phyloP scores from a whole-genome alignment of 2,329 filamentous ascomycete genomes.

The Chalaropsis ovoidea region DNA sequence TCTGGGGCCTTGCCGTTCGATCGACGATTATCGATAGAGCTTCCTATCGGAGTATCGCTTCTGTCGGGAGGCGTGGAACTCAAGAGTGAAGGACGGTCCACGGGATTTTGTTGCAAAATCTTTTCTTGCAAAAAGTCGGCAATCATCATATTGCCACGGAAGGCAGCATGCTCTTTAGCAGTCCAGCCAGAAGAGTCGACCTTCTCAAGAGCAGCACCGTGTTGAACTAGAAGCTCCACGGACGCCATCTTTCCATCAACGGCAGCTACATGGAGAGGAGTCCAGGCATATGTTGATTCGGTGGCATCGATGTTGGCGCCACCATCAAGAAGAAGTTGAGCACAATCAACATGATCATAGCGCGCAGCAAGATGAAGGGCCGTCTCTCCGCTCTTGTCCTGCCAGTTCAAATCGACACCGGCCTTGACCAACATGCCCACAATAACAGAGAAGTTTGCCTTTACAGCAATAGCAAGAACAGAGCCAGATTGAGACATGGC shows the following conservation, averaged over 20 bases:
- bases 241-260: slow-evolving; percentile 75
- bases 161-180: slow-evolving; percentile 79
- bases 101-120: slow-evolving; percentile 26
- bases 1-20: slow-evolving; percentile 54
- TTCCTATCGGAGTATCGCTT: slow-evolving; percentile 35
- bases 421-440: slow-evolving; percentile 81
- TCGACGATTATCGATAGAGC: slow-evolving; percentile 52
- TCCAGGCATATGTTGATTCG: slow-evolving; percentile 86
- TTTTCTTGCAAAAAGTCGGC: slow-evolving; percentile 50
- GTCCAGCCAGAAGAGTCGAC: slow-evolving; percentile 88
- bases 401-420: slow-evolving; percentile 86
- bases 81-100: slow-evolving; percentile 7
- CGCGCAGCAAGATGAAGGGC: slow-evolving; percentile 85
- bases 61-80: slow-evolving; percentile 19
- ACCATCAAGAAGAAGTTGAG: slow-evolving; percentile 62
- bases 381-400: slow-evolving; percentile 80
- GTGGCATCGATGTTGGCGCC: slow-evolving; percentile 65
- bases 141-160: slow-evolving; percentile 79
- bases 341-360: slow-evolving; percentile 75
- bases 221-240: slow-evolving; percentile 65
- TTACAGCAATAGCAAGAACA: slow-evolving; percentile 78
- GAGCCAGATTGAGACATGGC: slow-evolving; percentile 68
- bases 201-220: slow-evolving; percentile 64
- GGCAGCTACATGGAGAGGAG: slow-evolving; percentile 82
- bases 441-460: slow-evolving; percentile 74